Evolutionary conservation across 139 green algal species (phyloP), one percentile per base, ranked within the genome.

Genomic region (Tetraselmis chui): DNA sequence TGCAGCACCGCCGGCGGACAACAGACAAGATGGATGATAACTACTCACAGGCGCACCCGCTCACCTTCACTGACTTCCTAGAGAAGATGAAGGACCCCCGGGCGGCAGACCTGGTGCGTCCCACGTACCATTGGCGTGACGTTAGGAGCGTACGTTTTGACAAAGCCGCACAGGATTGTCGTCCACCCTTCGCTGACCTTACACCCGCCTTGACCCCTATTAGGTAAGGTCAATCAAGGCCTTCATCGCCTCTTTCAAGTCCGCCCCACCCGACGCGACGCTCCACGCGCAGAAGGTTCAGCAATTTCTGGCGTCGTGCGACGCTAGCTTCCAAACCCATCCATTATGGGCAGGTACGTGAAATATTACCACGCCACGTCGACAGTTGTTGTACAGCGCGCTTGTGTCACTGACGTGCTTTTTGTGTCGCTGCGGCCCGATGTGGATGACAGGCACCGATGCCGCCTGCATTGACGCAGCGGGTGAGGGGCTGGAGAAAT

Each of bases 401-500:
- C 45, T 18, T 67, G 45, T 67, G 45, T 67, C 18, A 67, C 18
- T 18, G n/a, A n/a, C n/a, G n/a, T n/a, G n/a, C n/a, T n/a, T n/a
- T n/a, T n/a, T n/a, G n/a, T n/a, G n/a, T n/a, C n/a, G n/a, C n/a
- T n/a, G n/a, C n/a, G n/a, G n/a, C 45, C 45, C 18, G 11, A 67
- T 67, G 11, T 67, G 5, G 45, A 25, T 18, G 18, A 5, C 45
- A 67, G 45, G 45, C 18, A 67, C 45, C 45, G 45, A 67, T 18
- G 45, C 82, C 1, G 87, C 84, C 24, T 87, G 87, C 45, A 81
- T 92, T 11, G 88, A 92, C n/a, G 83, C 83, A 23, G 84, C 87
- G 22, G 87, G 85, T 25, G 88, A 98, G 93, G 96, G 94, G 23
- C 83, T 99, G 79, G 96, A 99, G 82, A 98, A 98, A 87, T 99